These are phyloP conservation scores for Cadophora luteo-olivacea DNA, from an alignment of 2,329 filamentous ascomycete genomes.

Conservation along the genomic window DNA sequence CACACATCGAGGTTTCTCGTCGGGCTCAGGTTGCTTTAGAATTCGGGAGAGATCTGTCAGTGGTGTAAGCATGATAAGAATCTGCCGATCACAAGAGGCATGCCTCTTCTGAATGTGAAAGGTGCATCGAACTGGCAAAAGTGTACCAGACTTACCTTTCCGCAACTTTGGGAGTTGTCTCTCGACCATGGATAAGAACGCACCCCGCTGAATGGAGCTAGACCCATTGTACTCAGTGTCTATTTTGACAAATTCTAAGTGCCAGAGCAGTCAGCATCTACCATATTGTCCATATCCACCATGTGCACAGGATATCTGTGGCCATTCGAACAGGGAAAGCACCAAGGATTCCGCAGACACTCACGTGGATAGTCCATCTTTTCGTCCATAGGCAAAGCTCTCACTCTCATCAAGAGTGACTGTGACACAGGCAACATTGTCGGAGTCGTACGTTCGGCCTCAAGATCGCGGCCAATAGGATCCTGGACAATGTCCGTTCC, in stretches of 20 bases:
- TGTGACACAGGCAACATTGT: not conserved
- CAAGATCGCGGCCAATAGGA: not conserved
- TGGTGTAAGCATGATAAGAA: not conserved
- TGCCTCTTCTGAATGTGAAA: not conserved
- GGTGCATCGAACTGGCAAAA: too few relatives aligned
- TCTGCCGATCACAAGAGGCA: not conserved
- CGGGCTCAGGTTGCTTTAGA: not conserved
- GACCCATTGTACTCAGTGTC: not conserved
- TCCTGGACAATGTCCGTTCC: too few relatives aligned
- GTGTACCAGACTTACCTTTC: not conserved
- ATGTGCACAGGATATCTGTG: not conserved
- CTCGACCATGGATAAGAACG: not conserved
- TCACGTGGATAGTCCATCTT: not conserved
- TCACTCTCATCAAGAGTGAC: slow-evolving; percentile 4
- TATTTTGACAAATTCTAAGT: not conserved
- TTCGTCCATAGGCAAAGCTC: not conserved
- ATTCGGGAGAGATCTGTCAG: not conserved
- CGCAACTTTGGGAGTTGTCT: not conserved
- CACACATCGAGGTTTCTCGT: not conserved
- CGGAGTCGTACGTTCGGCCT: not conserved
- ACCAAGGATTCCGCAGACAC: not conserved
- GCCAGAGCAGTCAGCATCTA: not conserved
- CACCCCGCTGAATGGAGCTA: not conserved
- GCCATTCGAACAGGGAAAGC: not conserved
- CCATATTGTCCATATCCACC: not conserved